Base-by-base conservation (phyloP, 2,329 filamentous ascomycete species). In the Lecanicillium sp. region DNA sequence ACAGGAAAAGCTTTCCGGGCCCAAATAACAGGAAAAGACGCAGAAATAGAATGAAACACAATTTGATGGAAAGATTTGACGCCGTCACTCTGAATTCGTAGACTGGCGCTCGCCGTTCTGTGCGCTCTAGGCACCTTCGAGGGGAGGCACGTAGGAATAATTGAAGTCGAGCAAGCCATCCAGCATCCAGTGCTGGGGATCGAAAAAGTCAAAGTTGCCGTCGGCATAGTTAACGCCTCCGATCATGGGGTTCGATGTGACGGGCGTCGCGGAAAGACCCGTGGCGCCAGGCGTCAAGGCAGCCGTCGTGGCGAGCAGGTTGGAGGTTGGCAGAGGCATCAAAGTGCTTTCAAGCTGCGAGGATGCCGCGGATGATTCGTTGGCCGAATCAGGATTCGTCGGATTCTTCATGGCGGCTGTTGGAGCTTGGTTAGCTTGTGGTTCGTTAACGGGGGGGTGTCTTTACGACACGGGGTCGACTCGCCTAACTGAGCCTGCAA, bases 111-210 rank as follows among this genome's bases (percentile, higher is more conserved):
- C 21, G 24, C 27, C 27, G 5, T 33, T 23, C 14, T 33, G 37
- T 38, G 39, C 44, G 26, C 26, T 45, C 56, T 69, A 78, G 53
- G 74, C 67, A 52, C 75, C 72, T 52, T 84, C 79, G 30, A 81
- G 63, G 1, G 74, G 71, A 49, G 69, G 67, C 30, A 75, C 72
- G 58, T 79, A 84, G 10, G 73, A 76, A 60, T 84, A 90, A 54
- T 87, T 87, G 61, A 91, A 86, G 61, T 90, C 86, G 51, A 93
- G 74, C 27, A 91, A 73, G 12, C 87, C 87, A 63, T 96, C 90
- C 51, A 96, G 72, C 73, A 95, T 89, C 90, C 90, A 96, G 64
- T 91, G 88, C 58, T 95, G 76, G 1, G 90, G 88, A 66, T 95
- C 90, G 60, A 95, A 95, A 52, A 94, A 88, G 63, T 95, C 87